Evolutionary conservation across 2,329 filamentous ascomycete species (phyloP), one percentile per base, ranked within the genome.

Genomic region (Apiospora kogelbergensis): DNA sequence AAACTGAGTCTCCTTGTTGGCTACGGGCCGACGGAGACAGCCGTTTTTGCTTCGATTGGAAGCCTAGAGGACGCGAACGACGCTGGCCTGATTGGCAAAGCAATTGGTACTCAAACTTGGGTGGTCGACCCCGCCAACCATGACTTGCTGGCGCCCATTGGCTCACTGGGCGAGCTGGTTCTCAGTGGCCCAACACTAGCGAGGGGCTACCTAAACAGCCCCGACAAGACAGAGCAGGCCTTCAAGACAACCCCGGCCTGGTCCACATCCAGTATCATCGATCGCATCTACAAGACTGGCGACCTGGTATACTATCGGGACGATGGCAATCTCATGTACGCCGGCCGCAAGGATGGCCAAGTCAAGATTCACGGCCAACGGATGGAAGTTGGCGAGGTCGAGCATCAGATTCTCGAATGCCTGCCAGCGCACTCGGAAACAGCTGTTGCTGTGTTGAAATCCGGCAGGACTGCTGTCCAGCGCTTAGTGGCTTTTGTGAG

Each of bases 151-250:
- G 64, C 68, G 9, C 73, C 73, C 0, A 41, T 75, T 20, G 72
- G 71, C 40, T 68, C 68, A 64, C 67, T 72, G 40, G 72, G 72
- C 22, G 72, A 74, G 48, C 67, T 74, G n/a, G 63, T 72, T 20
- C 66, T 74, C 17, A 66, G 65, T 15, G 73, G 73, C 3, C 80
- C 81, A 11, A 76, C 77, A 6, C 75, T 83, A 57, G 81, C 80
- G 44, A 75, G 80, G 63, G 80, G 80, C 66, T 83, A 83, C 68
- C 73, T 81, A 46, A 81, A 82, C 68, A 79, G 82, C 30, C 76
- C 74, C 1, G 73, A 77, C 66, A 81, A 81, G 70, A 83, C 81
- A 0, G 74, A 75, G 22, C 79, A 79, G 44, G 76, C 76, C 1
- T 83, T 83, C 64, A 40, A 78, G 11, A 53, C 68, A 15, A 71